Conservation (phyloP, 2,329 filamentous ascomycete species). For the Stagonosporopsis cucurbitacearum region DNA sequence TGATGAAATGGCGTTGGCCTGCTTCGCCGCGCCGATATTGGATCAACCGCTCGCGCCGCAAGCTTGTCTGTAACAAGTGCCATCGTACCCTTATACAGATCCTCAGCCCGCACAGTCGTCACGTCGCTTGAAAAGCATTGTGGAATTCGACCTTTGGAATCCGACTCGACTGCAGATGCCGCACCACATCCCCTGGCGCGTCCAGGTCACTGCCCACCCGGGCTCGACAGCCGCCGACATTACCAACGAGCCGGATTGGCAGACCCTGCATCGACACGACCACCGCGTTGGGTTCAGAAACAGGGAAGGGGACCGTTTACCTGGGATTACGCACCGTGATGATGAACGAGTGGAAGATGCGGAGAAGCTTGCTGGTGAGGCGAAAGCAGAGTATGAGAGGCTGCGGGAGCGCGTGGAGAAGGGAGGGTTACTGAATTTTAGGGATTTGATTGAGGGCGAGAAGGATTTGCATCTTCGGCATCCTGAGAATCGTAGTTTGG, state of each 20-base stretch:
- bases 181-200: constrained; percentile 32
- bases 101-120: neutral
- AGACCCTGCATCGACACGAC: constrained; percentile 35
- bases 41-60: neutral
- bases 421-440: constrained; percentile 50
- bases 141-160: no score
- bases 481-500: constrained; percentile 53
- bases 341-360: constrained; percentile 36
- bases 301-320: constrained; percentile 40
- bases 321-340: constrained; percentile 48
- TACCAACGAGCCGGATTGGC: constrained; percentile 54
- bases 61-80: neutral
- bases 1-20: constrained; percentile 8
- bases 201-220: constrained; percentile 43
- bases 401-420: constrained; percentile 32
- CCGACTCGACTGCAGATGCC: constrained; percentile 1
- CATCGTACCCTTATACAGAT: neutral
- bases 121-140: no score
- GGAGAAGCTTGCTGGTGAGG: constrained; percentile 31
- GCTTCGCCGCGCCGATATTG: neutral
- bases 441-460: constrained; percentile 36
- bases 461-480: constrained; percentile 55
- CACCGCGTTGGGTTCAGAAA: constrained; percentile 53
- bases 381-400: constrained; percentile 32
- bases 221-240: constrained; percentile 53